Evolutionary conservation across 1,139 yeast genomes (phyloP), one percentile per base, ranked within the genome.

Genomic region (Suhomyces choctaworum): DNA sequence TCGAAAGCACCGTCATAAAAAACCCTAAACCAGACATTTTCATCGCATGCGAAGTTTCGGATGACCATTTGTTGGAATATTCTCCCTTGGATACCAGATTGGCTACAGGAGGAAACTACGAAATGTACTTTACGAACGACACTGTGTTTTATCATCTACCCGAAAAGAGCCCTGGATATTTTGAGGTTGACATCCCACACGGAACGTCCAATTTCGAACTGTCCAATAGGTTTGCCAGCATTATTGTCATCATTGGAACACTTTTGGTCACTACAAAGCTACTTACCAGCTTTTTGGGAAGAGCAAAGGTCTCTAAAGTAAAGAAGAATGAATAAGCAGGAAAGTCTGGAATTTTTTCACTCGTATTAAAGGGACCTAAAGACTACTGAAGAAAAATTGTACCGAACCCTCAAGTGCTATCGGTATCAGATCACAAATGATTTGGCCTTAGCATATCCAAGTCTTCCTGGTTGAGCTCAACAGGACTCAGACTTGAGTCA

Each of bases 111-210:
- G 71, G 69, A 12, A 57, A 56, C 27, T 68, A 56, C 44, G 68
- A 66, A 41, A 47, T 52, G 12, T 66, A 58, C 37, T 70, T 70
- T 47, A 66, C 74, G 9, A 56, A 65, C 13, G 62, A 68, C 40
- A 66, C 75, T 0, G 70, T 66, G 2, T 70, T 67, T 40, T 70
- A 66, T 42, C 73, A 67, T 39, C 50, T 60, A 9, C 32, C 34
- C 14, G 40, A 33, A 24, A 34, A 15, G 19, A 30, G 19, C 11
- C 11, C 13, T 7, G 32, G 26, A 8, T 14, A 4, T 3, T 23
- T 47, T 10, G 36, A 32, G 5, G 42, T 44, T 10, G 31, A 27
- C 3, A 54, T 62, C 22, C 66, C 66, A 3, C 46, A 48, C 33
- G 65, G 56, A 0, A 34, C 36, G 2, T 39, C 52, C 2, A 41